Evolutionary conservation across 1,139 yeast species (phyloP), one percentile per base, ranked within the genome.

Genomic region (Geotrichum australiense): DNA sequence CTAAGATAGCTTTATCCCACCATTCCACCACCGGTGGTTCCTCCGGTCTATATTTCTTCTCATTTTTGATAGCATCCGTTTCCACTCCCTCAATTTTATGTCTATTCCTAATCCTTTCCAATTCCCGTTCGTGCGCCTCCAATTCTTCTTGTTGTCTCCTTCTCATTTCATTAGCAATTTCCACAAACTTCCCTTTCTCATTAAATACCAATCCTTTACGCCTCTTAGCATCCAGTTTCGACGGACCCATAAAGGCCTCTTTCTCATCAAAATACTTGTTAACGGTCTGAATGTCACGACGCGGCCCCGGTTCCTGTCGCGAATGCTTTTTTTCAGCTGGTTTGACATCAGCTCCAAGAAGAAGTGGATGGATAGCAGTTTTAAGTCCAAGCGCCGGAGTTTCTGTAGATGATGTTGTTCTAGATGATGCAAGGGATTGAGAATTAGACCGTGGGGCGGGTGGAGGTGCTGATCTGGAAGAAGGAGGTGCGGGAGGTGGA

Each of bases 11-110:
- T 45, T 65, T 61, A 59, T 85, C 94, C 95, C 95, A 85, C 94
- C 94, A 84, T 58, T 84, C 94, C 2, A 76, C 63, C 10, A 48
- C 50, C 0, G 91, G 91, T 0, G 87, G 87, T 18, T 45, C 55
- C 1, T 55, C 60, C 0, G 66, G 65, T 42, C 62, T 37, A 12
- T 32, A 38, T 10, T 20, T 19, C 29, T 34, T 37, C 34, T 34
- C 41, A 28, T 41, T 44, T 4, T 26, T 36, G 27, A 41, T 38
- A 4, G 44, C 43, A 8, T 45, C 47, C 4, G 44, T 39, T 24
- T 42, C 45, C 4, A 39, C 33, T 2, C 42, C 32, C 23, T 38
- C 32, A 18, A 49, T 45, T 39, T 53, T 46, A 22, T 49, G 53
- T 44, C 47, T 49, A 44, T 37, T 37, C 12, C 29, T 21, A 19